A percentile compares a stretch with the other conserved stretches of the same genome.
Evolutionary conservation across 2,329 filamentous ascomycete genomes (phyloP).

Genomic region (Pseudodiploospora longispora): DNA sequence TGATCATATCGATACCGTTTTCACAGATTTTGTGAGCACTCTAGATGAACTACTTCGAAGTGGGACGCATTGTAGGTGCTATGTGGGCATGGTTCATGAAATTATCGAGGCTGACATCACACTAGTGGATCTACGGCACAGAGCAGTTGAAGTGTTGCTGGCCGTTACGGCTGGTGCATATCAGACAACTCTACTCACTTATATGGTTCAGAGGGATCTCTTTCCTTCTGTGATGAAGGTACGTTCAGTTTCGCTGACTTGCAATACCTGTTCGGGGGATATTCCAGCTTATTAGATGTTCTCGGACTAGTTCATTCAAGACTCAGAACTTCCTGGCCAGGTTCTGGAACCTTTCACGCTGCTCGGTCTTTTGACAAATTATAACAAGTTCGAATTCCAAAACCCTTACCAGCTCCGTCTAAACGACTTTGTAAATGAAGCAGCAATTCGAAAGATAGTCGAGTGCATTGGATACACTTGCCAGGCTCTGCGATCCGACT

Average conservation of each 20-base stretch:
- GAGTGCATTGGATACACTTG: slow-evolving; percentile 68
- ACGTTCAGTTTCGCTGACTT: slow-evolving; percentile 13
- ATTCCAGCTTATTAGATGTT: slow-evolving; percentile 1
- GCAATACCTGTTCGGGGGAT: not conserved
- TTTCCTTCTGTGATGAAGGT: slow-evolving; percentile 96
- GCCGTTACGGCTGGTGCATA: slow-evolving; percentile 89
- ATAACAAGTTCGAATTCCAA: slow-evolving; percentile 98
- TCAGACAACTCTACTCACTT: slow-evolving; percentile 87
- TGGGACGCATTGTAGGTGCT: slow-evolving; percentile 55
- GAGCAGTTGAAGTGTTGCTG: slow-evolving; percentile 73
- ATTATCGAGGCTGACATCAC: slow-evolving; percentile 15
- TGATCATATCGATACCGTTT: slow-evolving; percentile 76
- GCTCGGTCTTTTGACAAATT: slow-evolving; percentile 83
- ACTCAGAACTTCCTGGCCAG: slow-evolving; percentile 56
- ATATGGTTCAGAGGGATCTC: slow-evolving; percentile 88
- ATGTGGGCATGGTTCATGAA: too few relatives aligned
- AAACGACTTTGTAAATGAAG: slow-evolving; percentile 92
- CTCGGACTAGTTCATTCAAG: slow-evolving; percentile 62
- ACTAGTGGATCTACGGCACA: slow-evolving; percentile 64
- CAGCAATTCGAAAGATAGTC: slow-evolving; percentile 75
- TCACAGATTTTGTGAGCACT: slow-evolving; percentile 78
- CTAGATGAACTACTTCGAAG: slow-evolving; percentile 78
- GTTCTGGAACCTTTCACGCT: slow-evolving; percentile 72
- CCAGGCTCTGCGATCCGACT: slow-evolving; percentile 59
- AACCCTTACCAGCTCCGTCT: slow-evolving; percentile 90